Evolutionary conservation across 1,284 basidiomycete species (phyloP).

Genomic region (Anthracocystis panici-leucophaei): DNA sequence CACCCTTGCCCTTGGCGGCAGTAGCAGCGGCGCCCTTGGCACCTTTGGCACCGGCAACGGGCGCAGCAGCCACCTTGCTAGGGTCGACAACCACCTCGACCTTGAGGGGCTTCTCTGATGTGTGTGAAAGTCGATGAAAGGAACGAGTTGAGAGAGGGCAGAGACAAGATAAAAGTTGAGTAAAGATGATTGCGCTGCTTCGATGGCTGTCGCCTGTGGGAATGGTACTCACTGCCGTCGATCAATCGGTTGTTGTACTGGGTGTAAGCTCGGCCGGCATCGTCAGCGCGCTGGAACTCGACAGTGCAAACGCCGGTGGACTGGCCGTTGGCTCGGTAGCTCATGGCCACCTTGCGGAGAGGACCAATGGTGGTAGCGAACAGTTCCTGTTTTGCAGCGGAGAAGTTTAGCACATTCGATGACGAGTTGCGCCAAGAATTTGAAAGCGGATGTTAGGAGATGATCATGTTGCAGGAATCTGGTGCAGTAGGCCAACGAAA

Average conservation of each 20-base stretch:
- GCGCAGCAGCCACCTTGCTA: constrained; percentile 72
- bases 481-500: background rate
- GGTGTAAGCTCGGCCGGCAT: constrained; percentile 89
- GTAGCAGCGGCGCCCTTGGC: constrained; percentile 40
- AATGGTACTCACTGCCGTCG: constrained; percentile 85
- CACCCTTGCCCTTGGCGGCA: constrained; percentile 33
- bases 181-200: constrained; percentile 50
- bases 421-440: background rate
- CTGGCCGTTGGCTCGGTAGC: constrained; percentile 85
- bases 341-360: constrained; percentile 83
- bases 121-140: background rate
- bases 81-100: constrained; percentile 97
- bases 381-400: constrained; percentile 76
- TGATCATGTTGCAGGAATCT: background rate
- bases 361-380: constrained; percentile 92
- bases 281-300: constrained; percentile 85
- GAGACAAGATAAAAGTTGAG: constrained; percentile 47
- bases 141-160: background rate
- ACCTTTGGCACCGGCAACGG: constrained; percentile 42
- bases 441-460: background rate
- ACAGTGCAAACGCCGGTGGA: constrained; percentile 91
- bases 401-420: background rate
- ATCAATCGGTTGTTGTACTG: constrained; percentile 98
- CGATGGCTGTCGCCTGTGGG: too few species aligned
- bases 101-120: constrained; percentile 87